Base-by-base conservation (phyloP, 768 basidiomycete species). In the Lactifluus hygrophoroides region DNA sequence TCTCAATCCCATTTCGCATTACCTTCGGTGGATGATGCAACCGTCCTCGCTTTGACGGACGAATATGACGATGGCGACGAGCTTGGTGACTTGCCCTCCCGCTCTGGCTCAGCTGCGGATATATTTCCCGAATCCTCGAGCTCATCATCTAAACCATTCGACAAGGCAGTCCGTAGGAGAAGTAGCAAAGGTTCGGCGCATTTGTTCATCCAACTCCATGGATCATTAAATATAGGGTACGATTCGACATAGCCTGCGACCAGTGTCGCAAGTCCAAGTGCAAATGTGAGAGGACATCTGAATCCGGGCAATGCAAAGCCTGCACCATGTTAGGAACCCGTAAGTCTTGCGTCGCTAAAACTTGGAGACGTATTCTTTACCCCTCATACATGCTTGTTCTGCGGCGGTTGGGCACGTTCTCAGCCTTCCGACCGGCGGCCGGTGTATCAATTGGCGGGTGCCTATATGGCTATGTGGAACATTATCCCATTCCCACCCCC, bases 261-360 rank as follows among this genome's bases (percentile, higher is more conserved):
- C 88, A 91, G 66, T 92, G 90, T 70, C 81, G 90, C 56, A 92
- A 92, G 71, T 70, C 70, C 58, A 77, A 76, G 63, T 87, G 84
- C 67, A 91, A 91, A 72, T 92, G 90, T 70, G 90, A 91, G 71
- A 82, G 87, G 35, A 60, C 79, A 10, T 71, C 73, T 13, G 75
- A 79, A 35, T 77, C 74, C 38, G 80, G 85, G 58, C 81, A 84
- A 19, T 93, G 90, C 73, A 84, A 85, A 67, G 88, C 81, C 65
- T 93, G 90, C 69, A 72, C 83, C 40, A 77, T 86, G 76, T 76
- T 88, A 17, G 81, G 81, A 49, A 88, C 85, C 34, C 69, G 90
- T 90, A 65, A 74, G 80, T 72, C 23, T 40, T 19, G n/a, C 32
- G 21, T 3, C 47, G 7, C 9, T 1, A 37, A 42, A 30, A 28